Base-by-base conservation (phyloP, 2,329 filamentous ascomycete genomes). In the Fusarium sp. region DNA sequence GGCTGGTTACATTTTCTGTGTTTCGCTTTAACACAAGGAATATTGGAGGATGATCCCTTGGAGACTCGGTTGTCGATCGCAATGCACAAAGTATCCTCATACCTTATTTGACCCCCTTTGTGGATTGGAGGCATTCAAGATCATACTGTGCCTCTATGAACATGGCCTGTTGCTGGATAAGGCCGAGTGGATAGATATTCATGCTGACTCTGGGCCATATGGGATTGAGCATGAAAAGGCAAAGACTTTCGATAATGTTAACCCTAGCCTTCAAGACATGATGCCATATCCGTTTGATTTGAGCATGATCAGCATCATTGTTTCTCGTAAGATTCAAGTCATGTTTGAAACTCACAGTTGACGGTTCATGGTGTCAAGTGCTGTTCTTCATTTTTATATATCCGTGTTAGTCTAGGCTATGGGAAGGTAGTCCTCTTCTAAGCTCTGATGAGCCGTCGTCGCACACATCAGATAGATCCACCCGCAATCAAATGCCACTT, bases 1-100 rank as follows among this genome's bases (percentile, higher is more conserved):
- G 42, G 15, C 14, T 26, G 38, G 51, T 63, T 66, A 57, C 38
- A 28, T 52, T 61, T 70, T 69, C 55, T 26, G 33, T 22, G 45
- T 70, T 69, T 63, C 33, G 39, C 20, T 45, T 51, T 35, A 28
- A 54, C 49, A 31, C 28, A 24, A 33, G 39, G 28, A 41, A 47
- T 20, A 55, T 66, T 66, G 36, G 38, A 63, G 55, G 42, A 51
- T 49, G 33, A 38, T 36, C 47, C 54, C 49, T 64, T 45, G 28
- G 38, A 48, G 51, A 56, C 39, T 49, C 12, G 58, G 52, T 51
- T 51, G 71, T 51, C 72, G 67, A 74, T 74, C 67, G 51, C 45
- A 74, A 74, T 74, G 58, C 41, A 59, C 45, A 72, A 42, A 65
- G 52, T 55, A 55, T 56, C 35, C 28, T 69, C 41, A 24, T 54